Evolutionary conservation across 2,329 filamentous ascomycete species (phyloP).

Genomic region (Ramichloridium luteum): DNA sequence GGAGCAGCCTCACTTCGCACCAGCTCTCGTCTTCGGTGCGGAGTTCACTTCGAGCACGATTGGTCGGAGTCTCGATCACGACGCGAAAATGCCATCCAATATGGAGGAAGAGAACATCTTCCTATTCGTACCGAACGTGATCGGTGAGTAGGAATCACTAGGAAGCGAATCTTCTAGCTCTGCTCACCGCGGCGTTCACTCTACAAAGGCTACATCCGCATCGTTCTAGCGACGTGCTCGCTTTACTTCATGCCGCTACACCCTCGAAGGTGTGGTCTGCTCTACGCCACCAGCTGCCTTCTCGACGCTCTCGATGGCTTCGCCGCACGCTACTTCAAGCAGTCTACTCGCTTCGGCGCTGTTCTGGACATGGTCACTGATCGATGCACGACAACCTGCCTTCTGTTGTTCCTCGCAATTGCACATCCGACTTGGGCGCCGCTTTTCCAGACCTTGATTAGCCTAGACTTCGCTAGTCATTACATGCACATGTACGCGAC

Average conservation of each 20-base stretch:
- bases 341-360: conserved; percentile 88
- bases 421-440: conserved; percentile 90
- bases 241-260: conserved; percentile 98
- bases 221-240: conserved; percentile 60
- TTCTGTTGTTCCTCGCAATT: conserved; percentile 85
- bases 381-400: conserved; percentile 85
- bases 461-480: conserved; percentile 84
- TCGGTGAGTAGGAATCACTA: conserved; percentile 29
- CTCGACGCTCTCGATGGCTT: conserved; percentile 91
- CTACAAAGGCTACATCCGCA: conserved; percentile 39
- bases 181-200: background rate
- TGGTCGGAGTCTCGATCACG: no score
- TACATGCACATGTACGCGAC: conserved; percentile 99
- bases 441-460: conserved; percentile 84
- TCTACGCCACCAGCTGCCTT: conserved; percentile 87
- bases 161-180: background rate
- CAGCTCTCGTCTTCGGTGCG: no score
- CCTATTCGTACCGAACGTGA: conserved; percentile 41
- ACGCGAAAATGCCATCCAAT: no score
- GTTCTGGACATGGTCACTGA: conserved; percentile 99
- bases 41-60: no score
- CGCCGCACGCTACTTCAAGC: conserved; percentile 70
- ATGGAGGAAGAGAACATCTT: conserved; percentile 42
- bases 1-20: no score
- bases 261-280: conserved; percentile 76